These are phyloP conservation scores for Canariomyces notabilis DNA, from an alignment of 2,329 filamentous ascomycete genomes.

Conservation along the genomic window DNA sequence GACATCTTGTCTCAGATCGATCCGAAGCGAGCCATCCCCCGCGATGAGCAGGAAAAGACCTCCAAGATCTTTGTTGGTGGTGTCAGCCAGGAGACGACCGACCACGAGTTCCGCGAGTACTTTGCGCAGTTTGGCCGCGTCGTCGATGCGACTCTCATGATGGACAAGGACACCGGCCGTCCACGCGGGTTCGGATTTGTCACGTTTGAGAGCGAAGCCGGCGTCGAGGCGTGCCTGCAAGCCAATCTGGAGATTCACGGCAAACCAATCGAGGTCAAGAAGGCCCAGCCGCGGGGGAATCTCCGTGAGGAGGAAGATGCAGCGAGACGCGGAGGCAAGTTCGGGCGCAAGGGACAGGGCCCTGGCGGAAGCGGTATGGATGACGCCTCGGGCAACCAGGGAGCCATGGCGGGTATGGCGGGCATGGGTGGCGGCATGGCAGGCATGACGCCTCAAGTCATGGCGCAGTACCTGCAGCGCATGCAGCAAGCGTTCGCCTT, in stretches of 20 bases:
- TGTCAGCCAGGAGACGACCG: slow-evolving; percentile 93
- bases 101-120: slow-evolving; percentile 93
- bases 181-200: slow-evolving; percentile 97
- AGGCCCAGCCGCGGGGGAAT: slow-evolving; percentile 91
- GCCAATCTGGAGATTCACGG: slow-evolving; percentile 86
- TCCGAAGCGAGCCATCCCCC: slow-evolving; percentile 92
- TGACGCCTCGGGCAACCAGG: slow-evolving; percentile 31
- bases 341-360: slow-evolving; percentile 37
- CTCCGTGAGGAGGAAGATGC: slow-evolving; percentile 83
- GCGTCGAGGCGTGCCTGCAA: slow-evolving; percentile 85
- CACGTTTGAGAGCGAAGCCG: slow-evolving; percentile 92
- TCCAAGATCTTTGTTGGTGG: slow-evolving; percentile 98
- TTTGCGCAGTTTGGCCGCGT: slow-evolving; percentile 96
- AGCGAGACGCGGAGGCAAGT: slow-evolving; percentile 54
- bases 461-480: slow-evolving; percentile 96
- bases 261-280: slow-evolving; percentile 97
- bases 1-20: slow-evolving; percentile 67
- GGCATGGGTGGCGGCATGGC: slow-evolving; percentile 32
- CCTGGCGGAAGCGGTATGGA: slow-evolving; percentile 32
- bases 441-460: slow-evolving; percentile 90
- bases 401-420: slow-evolving; percentile 33
- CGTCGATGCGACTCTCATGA: slow-evolving; percentile 97
- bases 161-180: slow-evolving; percentile 98
- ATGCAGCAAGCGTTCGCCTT: slow-evolving; percentile 97
- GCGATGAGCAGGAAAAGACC: slow-evolving; percentile 96